These are phyloP conservation scores for Microdochium nivale DNA, from an alignment of 2,329 filamentous ascomycete species.

Conservation along the genomic window DNA sequence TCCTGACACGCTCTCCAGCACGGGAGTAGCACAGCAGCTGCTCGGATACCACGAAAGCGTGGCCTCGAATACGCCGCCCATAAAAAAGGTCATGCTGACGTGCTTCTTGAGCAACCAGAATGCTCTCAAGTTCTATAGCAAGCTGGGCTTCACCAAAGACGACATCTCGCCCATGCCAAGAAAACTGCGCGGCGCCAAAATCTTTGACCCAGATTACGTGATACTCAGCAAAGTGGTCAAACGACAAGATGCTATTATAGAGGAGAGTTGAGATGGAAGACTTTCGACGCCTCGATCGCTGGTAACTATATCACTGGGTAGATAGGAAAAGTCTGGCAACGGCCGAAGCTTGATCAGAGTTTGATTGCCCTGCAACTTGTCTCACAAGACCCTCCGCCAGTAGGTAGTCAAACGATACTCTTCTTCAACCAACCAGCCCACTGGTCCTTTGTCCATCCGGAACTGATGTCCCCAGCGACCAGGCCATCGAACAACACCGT, in stretches of 20 bases:
- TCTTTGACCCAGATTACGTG: slow-evolving; percentile 46
- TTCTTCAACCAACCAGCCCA: slow-evolving; percentile 77
- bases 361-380: too few relatives aligned
- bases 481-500: slow-evolving; percentile 85
- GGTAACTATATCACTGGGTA: too few relatives aligned
- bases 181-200: slow-evolving; percentile 43
- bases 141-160: slow-evolving; percentile 48
- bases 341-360: too few relatives aligned
- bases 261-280: not conserved
- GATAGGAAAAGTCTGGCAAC: too few relatives aligned
- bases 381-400: not conserved
- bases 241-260: slow-evolving; percentile 1
- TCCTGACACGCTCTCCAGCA: slow-evolving; percentile 25
- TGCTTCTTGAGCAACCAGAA: slow-evolving; percentile 55
- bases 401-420: slow-evolving; percentile 31
- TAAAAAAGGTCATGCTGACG: slow-evolving; percentile 65
- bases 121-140: slow-evolving; percentile 52
- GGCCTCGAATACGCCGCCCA: slow-evolving; percentile 41
- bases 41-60: slow-evolving; percentile 47
- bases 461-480: slow-evolving; percentile 70
- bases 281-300: too few relatives aligned
- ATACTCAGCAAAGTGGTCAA: slow-evolving; percentile 46
- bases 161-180: slow-evolving; percentile 44
- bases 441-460: slow-evolving; percentile 68
- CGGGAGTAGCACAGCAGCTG: slow-evolving; percentile 53